Evolutionary conservation across 2,329 filamentous ascomycete species (phyloP), one percentile per base, ranked within the genome.

Genomic region (Aspergillus amoenus): DNA sequence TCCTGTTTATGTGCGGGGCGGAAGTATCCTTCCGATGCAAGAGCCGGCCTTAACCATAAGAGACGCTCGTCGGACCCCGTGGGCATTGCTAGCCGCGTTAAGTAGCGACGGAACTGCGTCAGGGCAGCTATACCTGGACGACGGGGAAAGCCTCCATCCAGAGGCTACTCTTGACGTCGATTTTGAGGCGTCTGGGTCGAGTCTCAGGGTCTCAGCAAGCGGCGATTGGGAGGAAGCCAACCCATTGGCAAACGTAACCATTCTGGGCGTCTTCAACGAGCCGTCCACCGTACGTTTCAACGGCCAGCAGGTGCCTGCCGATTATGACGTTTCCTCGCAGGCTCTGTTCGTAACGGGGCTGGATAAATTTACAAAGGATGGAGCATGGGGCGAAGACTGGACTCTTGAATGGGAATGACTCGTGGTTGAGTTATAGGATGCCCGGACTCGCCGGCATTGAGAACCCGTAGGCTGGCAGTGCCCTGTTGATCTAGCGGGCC

Each of bases 61-160:
- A 0, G 84, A 84, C 37, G 83, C 81, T 18, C 80, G 88, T 37
- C 77, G 79, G 48, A 89, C 84, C 47, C 81, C 85, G 0, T 93
- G 88, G 87, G 83, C 82, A 7, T 62, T 93, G 41, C 76, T 91
- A 9, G 82, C 84, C 1, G 86, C 88, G 2, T 79, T 89, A 1
- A 79, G 82, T 60, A 64, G 68, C 1, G 66, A 80, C 15, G 84
- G 85, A 0, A 70, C 73, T 1, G 88, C 89, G 0, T 75, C 66
- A 2, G 89, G 89, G 0, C 71, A 76, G 17, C 71, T 93, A 30
- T 92, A 93, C 67, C 68, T 92, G 7, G 90, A 93, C 64, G 90
- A 93, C 64, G 89, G 90, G 1, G 87, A 88, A 73, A 89, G 85
- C 55, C 57, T 91, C 7, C 65, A 72, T 34, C 87, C 83, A 0